Percentiles rank a stretch among this genome's conserved stretches.
These are phyloP conservation scores for Komagataella pastoris DNA, from an alignment of 805 yeast species.

Conservation along the genomic window DNA sequence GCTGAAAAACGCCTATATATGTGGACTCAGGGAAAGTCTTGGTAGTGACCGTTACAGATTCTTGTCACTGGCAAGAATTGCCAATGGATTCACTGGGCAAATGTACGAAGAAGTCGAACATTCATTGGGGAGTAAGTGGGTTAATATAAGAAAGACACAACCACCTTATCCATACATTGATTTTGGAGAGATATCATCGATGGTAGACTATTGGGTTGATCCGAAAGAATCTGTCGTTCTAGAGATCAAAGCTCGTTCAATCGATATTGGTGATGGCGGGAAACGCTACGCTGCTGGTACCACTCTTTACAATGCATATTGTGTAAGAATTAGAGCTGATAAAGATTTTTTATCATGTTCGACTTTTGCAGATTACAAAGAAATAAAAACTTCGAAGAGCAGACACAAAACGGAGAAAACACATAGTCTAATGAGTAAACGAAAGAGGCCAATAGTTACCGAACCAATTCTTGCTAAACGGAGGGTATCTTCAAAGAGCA, in stretches of 20 bases:
- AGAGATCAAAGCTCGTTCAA: constrained; percentile 72
- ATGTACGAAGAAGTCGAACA: constrained; percentile 49
- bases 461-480: background rate
- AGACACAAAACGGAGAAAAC: constrained; percentile 2
- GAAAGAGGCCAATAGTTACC: constrained; percentile 2
- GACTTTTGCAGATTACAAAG: constrained; percentile 38
- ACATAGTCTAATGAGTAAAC: constrained; percentile 1
- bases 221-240: constrained; percentile 69
- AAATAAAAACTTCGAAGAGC: constrained; percentile 2
- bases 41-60: constrained; percentile 19
- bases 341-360: constrained; percentile 44
- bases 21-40: constrained; percentile 39
- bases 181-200: constrained; percentile 38
- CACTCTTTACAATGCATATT: constrained; percentile 68
- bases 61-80: constrained; percentile 63
- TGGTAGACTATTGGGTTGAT: constrained; percentile 67
- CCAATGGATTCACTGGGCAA: constrained; percentile 65
- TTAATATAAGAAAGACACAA: constrained; percentile 16
- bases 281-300: constrained; percentile 47
- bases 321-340: constrained; percentile 54
- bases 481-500: constrained; percentile 8
- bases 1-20: constrained; percentile 55
- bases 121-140: constrained; percentile 51
- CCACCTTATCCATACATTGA: constrained; percentile 28
- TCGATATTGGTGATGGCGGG: constrained; percentile 32